Evolutionary conservation across 768 basidiomycete species (phyloP), one percentile per base, ranked within the genome.

Genomic region (Tulasnella sp.): DNA sequence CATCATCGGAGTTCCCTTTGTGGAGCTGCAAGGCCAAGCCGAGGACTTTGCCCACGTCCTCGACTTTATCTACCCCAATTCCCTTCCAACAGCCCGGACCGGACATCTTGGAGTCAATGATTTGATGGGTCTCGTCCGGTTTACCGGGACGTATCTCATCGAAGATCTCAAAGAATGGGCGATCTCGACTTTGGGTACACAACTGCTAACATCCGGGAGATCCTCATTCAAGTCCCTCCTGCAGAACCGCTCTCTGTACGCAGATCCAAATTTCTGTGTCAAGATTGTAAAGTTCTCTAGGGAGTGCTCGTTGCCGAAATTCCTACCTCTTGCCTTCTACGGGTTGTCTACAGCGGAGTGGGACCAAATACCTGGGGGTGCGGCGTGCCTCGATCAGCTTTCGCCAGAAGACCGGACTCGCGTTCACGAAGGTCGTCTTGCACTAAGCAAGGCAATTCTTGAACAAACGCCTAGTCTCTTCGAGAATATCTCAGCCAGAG

Each of bases 241-340:
- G 71, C 2, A 21, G 21, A 52, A 52, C 0, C 2, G 0, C 4
- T 24, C 52, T 12, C 8, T 36, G 14, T 74, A 74, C 18, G 39
- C 2, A 27, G 21, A 74, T 42, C 73, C 73, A 46, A 14, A 40
- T 0, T 40, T 74, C 73, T 40, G 39, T 21, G 39, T 74, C 0
- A 19, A 74, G 12, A 21, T 74, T 7, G 18, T 74, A 14, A 21
- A 27, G 3, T 40, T 74, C 38, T 40, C 39, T 1, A 8, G 39
- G 19, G 73, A 74, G 16, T 74, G 73, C 44, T 24, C 24, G 18
- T 34, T 74, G n/a, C 73, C 31, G 3, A 31, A 42, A 34, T 74
- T 74, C 14, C 44, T 74, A 46, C 73, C 73, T 40, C 73, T 74
- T n/a, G 73, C 73, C 3, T 40, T 39, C 38, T 74, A 74, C 38